Percentiles rank a stretch among this genome's conserved stretches.
phyloP scores from a whole-genome alignment of 805 yeast species.

The Candida methanosorbosa region DNA sequence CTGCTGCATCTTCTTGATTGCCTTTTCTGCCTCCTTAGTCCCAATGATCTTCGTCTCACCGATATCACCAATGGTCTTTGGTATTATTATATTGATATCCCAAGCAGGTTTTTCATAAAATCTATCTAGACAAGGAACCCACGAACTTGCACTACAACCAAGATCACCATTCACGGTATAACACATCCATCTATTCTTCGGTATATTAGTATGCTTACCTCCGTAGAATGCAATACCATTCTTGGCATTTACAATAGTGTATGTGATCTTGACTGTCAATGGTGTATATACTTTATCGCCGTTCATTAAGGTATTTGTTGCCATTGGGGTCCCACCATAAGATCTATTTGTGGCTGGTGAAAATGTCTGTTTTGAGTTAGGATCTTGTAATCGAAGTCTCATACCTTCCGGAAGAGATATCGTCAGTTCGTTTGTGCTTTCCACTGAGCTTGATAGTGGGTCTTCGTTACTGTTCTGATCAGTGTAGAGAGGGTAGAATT shows the following conservation, averaged over 20 bases:
- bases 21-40: constrained; percentile 24
- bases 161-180: constrained; percentile 75
- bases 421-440: constrained; percentile 54
- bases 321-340: constrained; percentile 25
- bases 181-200: constrained; percentile 62
- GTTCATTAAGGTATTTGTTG: constrained; percentile 19
- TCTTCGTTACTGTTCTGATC: constrained; percentile 29
- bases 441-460: constrained; percentile 14
- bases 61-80: constrained; percentile 70
- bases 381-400: constrained; percentile 50
- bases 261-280: constrained; percentile 59
- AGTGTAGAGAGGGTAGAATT: constrained; percentile 42
- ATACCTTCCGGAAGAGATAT: constrained; percentile 60
- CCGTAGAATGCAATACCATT: constrained; percentile 75
- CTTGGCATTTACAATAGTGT: constrained; percentile 52
- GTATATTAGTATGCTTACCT: constrained; percentile 37
- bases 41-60: constrained; percentile 38
- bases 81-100: constrained; percentile 83
- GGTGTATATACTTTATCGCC: constrained; percentile 61
- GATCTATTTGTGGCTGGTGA: constrained; percentile 28
- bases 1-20: constrained; percentile 15
- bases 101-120: constrained; percentile 85
- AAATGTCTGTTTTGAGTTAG: constrained; percentile 24
- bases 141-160: constrained; percentile 80
- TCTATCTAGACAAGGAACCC: constrained; percentile 96